Conservation (phyloP, 306 rosid genomes). For the Cucumis hystrix region DNA sequence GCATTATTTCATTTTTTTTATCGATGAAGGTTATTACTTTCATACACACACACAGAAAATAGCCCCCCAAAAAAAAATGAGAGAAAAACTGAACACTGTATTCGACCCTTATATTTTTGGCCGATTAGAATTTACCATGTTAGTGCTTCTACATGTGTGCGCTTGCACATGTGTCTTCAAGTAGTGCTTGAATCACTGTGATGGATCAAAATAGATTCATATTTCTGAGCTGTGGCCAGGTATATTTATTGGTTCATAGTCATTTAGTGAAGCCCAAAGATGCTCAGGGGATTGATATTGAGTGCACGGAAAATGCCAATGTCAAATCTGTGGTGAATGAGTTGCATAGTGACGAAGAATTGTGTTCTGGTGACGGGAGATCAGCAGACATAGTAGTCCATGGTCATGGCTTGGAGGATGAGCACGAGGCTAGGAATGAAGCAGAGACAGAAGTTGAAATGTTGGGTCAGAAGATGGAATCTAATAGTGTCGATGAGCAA, state of each 20-base stretch:
- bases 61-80: too few relatives aligned
- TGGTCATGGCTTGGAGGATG: constrained; percentile 21
- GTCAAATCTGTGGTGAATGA: constrained; percentile 35
- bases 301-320: constrained; percentile 20
- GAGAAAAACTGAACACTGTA: neutral
- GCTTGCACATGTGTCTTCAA: neutral
- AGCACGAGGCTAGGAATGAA: constrained; percentile 21
- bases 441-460: constrained; percentile 28
- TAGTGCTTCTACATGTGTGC: too few relatives aligned
- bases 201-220: constrained; percentile 16
- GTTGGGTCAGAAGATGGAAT: constrained; percentile 29
- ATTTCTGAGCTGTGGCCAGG: constrained; percentile 27
- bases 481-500: constrained; percentile 23
- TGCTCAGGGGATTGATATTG: constrained; percentile 31
- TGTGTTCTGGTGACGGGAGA: constrained; percentile 22
- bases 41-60: too few relatives aligned
- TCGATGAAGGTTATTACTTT: too few relatives aligned
- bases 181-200: constrained; percentile 7
- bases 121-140: too few relatives aligned
- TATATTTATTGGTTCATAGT: constrained; percentile 78
- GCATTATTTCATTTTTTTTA: too few relatives aligned
- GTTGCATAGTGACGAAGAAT: constrained; percentile 26
- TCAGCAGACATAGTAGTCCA: constrained; percentile 32
- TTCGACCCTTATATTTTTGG: neutral
- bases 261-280: constrained; percentile 48